Base-by-base conservation (phyloP, 257 asterid species). In the Verbena officinalis region DNA sequence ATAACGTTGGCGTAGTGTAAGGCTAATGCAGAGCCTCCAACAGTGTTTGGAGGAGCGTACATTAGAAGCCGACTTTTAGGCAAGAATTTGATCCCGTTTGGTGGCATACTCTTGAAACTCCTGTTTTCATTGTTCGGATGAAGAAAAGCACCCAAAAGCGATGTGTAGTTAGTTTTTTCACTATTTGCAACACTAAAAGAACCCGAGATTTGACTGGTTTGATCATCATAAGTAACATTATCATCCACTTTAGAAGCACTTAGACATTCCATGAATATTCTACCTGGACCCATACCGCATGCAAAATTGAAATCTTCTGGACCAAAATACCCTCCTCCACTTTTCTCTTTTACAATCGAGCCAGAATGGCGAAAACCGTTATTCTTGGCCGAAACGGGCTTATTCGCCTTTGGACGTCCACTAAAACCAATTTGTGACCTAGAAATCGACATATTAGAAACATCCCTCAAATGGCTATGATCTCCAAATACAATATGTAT, bases 21-120 rank as follows among this genome's bases (percentile, higher is more conserved):
- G 45, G 96, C 89, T 38, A 94, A 67, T 24, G 96, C 96, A 3
- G 98, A 88, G 56, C 96, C 99, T 24, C 99, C 99, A 14, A 91
- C 79, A 1, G 99, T 82, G 65, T 51, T 75, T 4, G 96, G 73
- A 65, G 88, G 83, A 0, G 93, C 90, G 49, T 71, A 65, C 31
- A 72, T 73, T 56, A 66, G 69, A 59, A 82, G 51, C 68, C 66
- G 50, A 49, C 83, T 78, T 74, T 77, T 81, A n/a, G 78, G 73
- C 48, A 82, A 71, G 65, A 80, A 64, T 53, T 65, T 82, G 5
- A 74, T 48, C 42, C 74, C 49, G 22, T 59, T 54, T 10, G 42
- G 22, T 19, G 36, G 21, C 68, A 45, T 61, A 23, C 55, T 73
- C 67, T 70, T 79, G 0, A 46, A 65, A n/a, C 62, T 77, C 75